These are phyloP conservation scores for Cyclotella baltica DNA, from an alignment of 108 stramenopile species.

Conservation along the genomic window DNA sequence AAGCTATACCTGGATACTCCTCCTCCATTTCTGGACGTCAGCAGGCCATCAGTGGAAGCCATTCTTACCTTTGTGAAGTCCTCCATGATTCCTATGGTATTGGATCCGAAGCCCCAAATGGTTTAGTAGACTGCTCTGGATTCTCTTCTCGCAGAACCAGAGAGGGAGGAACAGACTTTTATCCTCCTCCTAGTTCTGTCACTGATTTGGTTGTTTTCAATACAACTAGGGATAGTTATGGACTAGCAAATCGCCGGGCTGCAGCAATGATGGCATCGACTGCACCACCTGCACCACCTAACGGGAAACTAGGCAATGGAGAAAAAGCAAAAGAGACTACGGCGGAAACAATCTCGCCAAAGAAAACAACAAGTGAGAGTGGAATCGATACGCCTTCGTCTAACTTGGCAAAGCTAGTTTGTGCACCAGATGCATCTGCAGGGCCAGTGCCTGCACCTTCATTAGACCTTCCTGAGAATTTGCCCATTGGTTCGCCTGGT, in stretches of 20 bases:
- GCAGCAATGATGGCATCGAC: constrained; percentile 9
- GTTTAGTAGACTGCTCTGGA: constrained; percentile 44
- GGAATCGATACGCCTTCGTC: constrained; percentile 1
- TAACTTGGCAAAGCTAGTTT: constrained; percentile 18
- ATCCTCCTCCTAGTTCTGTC: constrained; percentile 29
- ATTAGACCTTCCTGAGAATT: constrained; percentile 18
- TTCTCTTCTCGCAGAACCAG: constrained; percentile 40
- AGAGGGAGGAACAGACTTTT: constrained; percentile 49
- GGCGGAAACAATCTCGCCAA: neutral
- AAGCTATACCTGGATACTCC: neutral
- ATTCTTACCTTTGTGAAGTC: constrained; percentile 54
- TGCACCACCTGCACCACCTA: neutral
- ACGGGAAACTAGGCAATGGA: too few relatives aligned
- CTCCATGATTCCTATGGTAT: constrained; percentile 59
- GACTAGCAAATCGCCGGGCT: constrained; percentile 34
- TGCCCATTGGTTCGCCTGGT: neutral
- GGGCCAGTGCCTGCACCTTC: neutral
- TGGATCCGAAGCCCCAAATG: constrained; percentile 30
- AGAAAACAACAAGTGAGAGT: constrained; percentile 10
- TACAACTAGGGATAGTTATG: constrained; percentile 47
- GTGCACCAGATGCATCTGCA: constrained; percentile 4
- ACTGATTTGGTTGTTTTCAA: constrained; percentile 47
- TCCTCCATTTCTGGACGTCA: constrained; percentile 27
- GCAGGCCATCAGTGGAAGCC: constrained; percentile 45
- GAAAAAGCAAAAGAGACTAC: neutral